Conservation (phyloP, 768 basidiomycete species). For the Tubosaeta brunneosetosa region DNA sequence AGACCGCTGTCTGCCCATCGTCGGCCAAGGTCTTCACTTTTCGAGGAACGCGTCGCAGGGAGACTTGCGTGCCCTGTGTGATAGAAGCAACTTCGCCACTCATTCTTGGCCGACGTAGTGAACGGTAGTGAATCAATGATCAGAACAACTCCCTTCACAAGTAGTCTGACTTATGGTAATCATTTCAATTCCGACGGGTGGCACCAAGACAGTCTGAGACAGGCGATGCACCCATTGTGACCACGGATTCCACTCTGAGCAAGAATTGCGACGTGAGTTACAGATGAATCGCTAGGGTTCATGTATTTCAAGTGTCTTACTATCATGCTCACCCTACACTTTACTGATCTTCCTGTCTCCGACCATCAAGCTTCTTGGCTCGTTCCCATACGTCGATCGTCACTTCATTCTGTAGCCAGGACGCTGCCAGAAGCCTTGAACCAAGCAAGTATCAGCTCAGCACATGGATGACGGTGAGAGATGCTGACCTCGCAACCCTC, state of each 20-base stretch:
- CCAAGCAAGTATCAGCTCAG: no score
- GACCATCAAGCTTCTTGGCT: constrained; percentile 55
- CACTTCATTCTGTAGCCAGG: constrained; percentile 52
- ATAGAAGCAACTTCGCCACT: constrained; percentile 9
- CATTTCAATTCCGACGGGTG: constrained; percentile 9
- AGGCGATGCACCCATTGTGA: not conserved
- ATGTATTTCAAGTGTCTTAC: not conserved
- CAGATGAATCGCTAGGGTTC: not conserved
- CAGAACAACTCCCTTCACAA: not conserved
- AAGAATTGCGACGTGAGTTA: not conserved
- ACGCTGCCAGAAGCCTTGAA: constrained; percentile 58
- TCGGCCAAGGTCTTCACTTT: constrained; percentile 12
- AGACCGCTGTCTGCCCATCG: constrained; percentile 22
- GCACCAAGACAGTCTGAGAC: not conserved
- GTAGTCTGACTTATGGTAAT: constrained; percentile 5
- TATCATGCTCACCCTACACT: constrained; percentile 8
- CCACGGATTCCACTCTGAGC: constrained; percentile 1
- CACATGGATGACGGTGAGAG: not conserved
- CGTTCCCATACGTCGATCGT: constrained; percentile 59
- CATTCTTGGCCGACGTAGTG: constrained; percentile 11
- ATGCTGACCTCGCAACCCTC: constrained; percentile 60
- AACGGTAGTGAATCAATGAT: not conserved
- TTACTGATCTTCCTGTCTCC: constrained; percentile 29
- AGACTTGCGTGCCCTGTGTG: constrained; percentile 20
- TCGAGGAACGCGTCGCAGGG: constrained; percentile 22